A percentile compares a stretch with the other conserved stretches of the same genome.
Evolutionary conservation across 768 basidiomycete species (phyloP).

Genomic region (Termitomyces sp.): DNA sequence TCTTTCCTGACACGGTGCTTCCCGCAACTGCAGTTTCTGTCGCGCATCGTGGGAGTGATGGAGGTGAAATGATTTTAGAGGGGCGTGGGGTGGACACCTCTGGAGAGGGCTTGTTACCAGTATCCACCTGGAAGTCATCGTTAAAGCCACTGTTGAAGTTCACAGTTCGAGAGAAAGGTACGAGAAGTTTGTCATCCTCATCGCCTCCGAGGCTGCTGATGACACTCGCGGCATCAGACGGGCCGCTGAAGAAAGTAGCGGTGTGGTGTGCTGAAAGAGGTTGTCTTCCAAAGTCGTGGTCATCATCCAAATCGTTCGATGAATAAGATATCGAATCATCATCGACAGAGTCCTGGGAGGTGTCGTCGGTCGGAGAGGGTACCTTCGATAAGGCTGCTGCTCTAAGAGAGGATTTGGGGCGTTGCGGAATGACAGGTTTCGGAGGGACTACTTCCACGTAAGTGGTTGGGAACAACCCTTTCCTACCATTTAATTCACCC

Average conservation of each 20-base stretch:
- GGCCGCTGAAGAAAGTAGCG: constrained; percentile 43
- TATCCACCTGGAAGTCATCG: constrained; percentile 11
- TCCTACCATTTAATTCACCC: constrained; percentile 67
- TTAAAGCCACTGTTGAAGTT: constrained; percentile 8
- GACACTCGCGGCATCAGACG: constrained; percentile 39
- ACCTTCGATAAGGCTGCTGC: constrained; percentile 2
- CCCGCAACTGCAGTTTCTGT: constrained; percentile 16
- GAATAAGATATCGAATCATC: constrained; percentile 19
- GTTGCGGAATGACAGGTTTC: constrained; percentile 25
- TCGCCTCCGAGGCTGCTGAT: constrained; percentile 40
- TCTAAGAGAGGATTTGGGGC: constrained; percentile 10
- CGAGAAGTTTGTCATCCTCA: constrained; percentile 35
- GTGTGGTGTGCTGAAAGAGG: constrained; percentile 34
- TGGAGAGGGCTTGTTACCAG: neutral
- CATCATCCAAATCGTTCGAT: constrained; percentile 40
- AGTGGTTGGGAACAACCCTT: constrained; percentile 78
- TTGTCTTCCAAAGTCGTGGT: constrained; percentile 43
- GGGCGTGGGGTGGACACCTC: neutral
- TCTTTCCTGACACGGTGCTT: constrained; percentile 29
- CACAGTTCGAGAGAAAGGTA: constrained; percentile 13
- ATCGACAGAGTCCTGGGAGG: neutral
- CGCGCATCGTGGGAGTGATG: constrained; percentile 19
- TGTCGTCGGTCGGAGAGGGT: neutral
- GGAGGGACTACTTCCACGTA: constrained; percentile 57
- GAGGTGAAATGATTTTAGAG: constrained; percentile 9